Evolutionary conservation across 2,329 filamentous ascomycete species (phyloP), one percentile per base, ranked within the genome.

Genomic region (Sporothrix variecibatus): DNA sequence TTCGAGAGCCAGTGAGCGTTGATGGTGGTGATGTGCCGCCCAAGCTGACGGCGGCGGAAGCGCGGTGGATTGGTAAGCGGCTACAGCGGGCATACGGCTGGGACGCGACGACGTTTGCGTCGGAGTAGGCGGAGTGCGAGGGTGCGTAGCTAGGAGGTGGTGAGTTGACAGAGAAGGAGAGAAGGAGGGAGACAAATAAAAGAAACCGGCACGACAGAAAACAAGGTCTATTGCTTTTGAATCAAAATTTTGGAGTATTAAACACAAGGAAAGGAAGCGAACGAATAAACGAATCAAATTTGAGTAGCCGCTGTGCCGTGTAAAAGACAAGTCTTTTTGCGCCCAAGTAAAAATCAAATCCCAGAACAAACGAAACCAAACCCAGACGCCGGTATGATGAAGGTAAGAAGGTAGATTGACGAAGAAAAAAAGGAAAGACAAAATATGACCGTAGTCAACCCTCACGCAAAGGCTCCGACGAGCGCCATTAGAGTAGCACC

Each of bases 381-480:
- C 46, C 51, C 23, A 5, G 12, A 56, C 51, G 23, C 51, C 51
- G 23, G 23, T 23, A 56, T 15, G 12, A 46, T 49, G 43, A 49
- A 20, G 43, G 15, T 2, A 12, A 49, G 40, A 31, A 51, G 43
- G 4, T 1, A 17, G 23, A 2, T 34, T n/a, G 23, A 53, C 20
- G 15, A 23, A 23, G 49, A 17, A 67, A 15, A 8, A 28, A 3
- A 40, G 7, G 28, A 38, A 3, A 34, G 8, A 38, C 2, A 9
- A 12, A 53, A 31, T 12, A 56, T 11, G 26, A 9, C 23, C 6
- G 7, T 5, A 49, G 51, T 46, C n/a, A n/a, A 15, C 23, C 11
- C 11, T 81, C 81, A 93, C 11, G 91, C 92, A 87, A 93, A 93
- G 9, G 91, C 92, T 0, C 92, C 92, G 0, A 94, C 91, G 17